Conservation (phyloP, 2,329 filamentous ascomycete genomes). For the Ceratocystis ficicola region DNA sequence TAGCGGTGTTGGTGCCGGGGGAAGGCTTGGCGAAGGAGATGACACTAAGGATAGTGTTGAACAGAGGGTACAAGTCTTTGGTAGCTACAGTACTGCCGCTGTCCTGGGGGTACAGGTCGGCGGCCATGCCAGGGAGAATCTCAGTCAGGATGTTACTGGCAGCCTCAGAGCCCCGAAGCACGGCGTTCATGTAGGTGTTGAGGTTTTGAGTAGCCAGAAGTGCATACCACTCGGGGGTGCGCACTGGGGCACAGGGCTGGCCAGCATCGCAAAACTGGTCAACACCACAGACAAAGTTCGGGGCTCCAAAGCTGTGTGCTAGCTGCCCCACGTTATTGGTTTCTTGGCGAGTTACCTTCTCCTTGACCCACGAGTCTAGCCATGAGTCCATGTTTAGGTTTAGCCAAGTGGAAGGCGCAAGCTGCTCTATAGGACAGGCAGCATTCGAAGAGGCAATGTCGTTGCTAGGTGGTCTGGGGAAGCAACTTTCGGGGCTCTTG, state of each 20-base stretch:
- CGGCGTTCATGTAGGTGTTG: constrained; percentile 23
- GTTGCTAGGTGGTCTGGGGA: background rate
- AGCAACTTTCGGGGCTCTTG: background rate
- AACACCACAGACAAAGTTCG: constrained; percentile 23
- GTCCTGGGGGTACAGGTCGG: constrained; percentile 22
- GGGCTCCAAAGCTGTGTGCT: constrained; percentile 19
- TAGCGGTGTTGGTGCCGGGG: constrained; percentile 5
- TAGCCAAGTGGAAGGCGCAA: constrained; percentile 6
- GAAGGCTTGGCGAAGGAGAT: constrained; percentile 19
- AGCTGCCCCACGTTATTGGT: constrained; percentile 22
- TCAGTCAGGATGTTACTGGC: constrained; percentile 22
- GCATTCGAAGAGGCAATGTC: background rate
- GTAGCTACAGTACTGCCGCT: constrained; percentile 19
- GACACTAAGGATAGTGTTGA: constrained; percentile 15
- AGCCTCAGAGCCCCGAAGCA: constrained; percentile 11
- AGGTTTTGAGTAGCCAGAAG: constrained; percentile 21
- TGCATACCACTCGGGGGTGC: constrained; percentile 21
- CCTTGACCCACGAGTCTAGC: constrained; percentile 20
- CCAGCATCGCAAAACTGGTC: constrained; percentile 22
- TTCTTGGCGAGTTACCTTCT: constrained; percentile 6
- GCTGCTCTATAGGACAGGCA: constrained; percentile 5
- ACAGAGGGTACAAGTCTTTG: constrained; percentile 20
- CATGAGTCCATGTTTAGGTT: constrained; percentile 14
- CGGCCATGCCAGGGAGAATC: constrained; percentile 21
- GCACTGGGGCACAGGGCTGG: constrained; percentile 23